Evolutionary conservation across 2,329 filamentous ascomycete species (phyloP).

Genomic region (Phialophora verrucosa): DNA sequence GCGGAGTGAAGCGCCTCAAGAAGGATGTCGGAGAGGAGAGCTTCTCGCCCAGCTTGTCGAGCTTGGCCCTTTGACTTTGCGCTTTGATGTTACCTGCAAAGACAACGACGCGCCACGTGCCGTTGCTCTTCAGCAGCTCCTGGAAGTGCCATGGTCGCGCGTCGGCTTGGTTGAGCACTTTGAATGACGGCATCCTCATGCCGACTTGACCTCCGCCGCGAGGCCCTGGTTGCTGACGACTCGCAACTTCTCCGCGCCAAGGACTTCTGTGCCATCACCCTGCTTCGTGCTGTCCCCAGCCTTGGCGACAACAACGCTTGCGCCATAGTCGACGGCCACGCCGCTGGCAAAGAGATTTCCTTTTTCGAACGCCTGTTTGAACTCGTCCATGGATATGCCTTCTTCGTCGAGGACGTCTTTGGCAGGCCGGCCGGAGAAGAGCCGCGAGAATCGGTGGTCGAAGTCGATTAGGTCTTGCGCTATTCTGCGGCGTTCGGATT

Average conservation of each 20-base stretch:
- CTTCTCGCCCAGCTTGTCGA: constrained; percentile 56
- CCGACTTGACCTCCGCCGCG: constrained; percentile 44
- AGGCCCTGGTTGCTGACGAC: constrained; percentile 30
- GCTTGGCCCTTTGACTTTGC: constrained; percentile 20
- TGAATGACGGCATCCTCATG: constrained; percentile 45
- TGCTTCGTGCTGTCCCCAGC: constrained; percentile 51
- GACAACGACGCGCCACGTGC: constrained; percentile 52
- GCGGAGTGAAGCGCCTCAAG: constrained; percentile 53
- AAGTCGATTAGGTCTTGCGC: constrained; percentile 71
- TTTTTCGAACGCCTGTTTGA: constrained; percentile 66
- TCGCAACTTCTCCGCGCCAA: constrained; percentile 35
- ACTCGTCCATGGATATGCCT: constrained; percentile 67
- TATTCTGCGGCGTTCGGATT: constrained; percentile 61
- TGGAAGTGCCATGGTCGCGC: constrained; percentile 49
- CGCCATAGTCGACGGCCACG: constrained; percentile 63
- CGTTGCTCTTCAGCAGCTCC: constrained; percentile 46
- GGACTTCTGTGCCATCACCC: constrained; percentile 57
- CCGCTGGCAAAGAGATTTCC: constrained; percentile 66
- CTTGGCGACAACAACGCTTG: constrained; percentile 63
- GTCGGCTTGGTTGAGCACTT: constrained; percentile 47
- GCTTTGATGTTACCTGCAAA: constrained; percentile 65
- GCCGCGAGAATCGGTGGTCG: constrained; percentile 60
- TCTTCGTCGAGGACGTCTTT: constrained; percentile 66
- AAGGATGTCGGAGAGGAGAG: constrained; percentile 50
- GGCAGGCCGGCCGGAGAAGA: constrained; percentile 64